Percentiles rank a stretch among this genome's conserved stretches.
phyloP scores from a whole-genome alignment of 169 alveolate species.

The Eimeria maxima region DNA sequence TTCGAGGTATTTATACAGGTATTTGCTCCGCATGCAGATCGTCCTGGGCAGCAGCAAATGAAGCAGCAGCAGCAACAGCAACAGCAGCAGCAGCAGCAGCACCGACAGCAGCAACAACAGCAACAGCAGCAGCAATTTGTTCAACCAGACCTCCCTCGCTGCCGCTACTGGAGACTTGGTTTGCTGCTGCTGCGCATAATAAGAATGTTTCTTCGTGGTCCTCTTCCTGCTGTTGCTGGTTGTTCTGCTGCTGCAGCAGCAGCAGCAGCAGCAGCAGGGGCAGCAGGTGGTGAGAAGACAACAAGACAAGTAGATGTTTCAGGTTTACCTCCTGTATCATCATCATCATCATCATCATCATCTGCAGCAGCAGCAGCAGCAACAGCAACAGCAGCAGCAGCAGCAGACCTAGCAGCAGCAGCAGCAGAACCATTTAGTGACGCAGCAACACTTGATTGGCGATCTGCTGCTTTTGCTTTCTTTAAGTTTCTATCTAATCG shows the following conservation, averaged over 20 bases:
- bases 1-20: slow-evolving; percentile 59
- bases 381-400: slow-evolving; percentile 39
- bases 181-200: slow-evolving; percentile 53
- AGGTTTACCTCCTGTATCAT: background rate
- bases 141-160: slow-evolving; percentile 64
- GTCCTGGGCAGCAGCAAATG: background rate
- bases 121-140: slow-evolving; percentile 49
- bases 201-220: slow-evolving; percentile 68
- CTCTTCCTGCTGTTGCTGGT: slow-evolving; percentile 56
- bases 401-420: slow-evolving; percentile 61
- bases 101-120: slow-evolving; percentile 45
- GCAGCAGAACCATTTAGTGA: slow-evolving; percentile 70
- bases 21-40: background rate
- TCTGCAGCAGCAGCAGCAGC: background rate
- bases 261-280: slow-evolving; percentile 36
- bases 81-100: slow-evolving; percentile 69
- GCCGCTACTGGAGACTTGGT: slow-evolving; percentile 79
- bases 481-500: slow-evolving; percentile 12
- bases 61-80: slow-evolving; percentile 49
- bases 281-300: background rate
- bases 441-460: background rate
- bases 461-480: slow-evolving; percentile 41
- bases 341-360: background rate
- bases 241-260: slow-evolving; percentile 23
- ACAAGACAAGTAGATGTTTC: background rate